phyloP scores from a whole-genome alignment of 192 early-diverging fungal genomes.

The Coemansia furcata region DNA sequence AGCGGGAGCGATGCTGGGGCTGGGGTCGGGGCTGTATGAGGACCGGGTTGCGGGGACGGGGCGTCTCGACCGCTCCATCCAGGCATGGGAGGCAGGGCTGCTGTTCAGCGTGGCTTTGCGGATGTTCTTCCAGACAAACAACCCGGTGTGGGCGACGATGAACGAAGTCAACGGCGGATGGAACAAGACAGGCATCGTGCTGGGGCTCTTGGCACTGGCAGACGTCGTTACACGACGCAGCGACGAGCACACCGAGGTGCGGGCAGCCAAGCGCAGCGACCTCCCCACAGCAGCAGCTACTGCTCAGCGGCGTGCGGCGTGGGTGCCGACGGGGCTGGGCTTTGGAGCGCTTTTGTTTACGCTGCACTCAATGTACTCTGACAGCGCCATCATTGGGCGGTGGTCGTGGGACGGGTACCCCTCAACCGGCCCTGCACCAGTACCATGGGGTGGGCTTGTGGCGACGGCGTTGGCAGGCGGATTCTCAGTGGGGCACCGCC shows the following conservation, averaged over 20 bases:
- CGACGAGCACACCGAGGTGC: conserved; percentile 18
- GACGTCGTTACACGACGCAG: conserved; percentile 57
- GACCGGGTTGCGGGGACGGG: conserved; percentile 51
- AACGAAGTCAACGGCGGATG: conserved; percentile 67
- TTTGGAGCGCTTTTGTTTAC: conserved; percentile 67
- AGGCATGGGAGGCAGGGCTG: conserved; percentile 68
- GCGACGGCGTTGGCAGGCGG: conserved; percentile 61
- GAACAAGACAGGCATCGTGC: conserved; percentile 61
- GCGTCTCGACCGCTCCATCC: conserved; percentile 60
- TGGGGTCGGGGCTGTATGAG: conserved; percentile 60
- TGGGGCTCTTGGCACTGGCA: conserved; percentile 61
- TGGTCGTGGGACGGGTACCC: conserved; percentile 78
- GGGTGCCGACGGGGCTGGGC: conserved; percentile 57
- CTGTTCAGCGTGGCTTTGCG: conserved; percentile 67
- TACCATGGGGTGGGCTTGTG: conserved; percentile 68
- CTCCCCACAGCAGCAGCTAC: neutral
- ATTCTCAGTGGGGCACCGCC: conserved; percentile 40
- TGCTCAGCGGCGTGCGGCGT: conserved; percentile 27
- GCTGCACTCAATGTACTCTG: conserved; percentile 74
- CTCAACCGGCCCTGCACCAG: conserved; percentile 67
- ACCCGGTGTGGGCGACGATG: conserved; percentile 85
- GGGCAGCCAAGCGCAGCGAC: conserved; percentile 39
- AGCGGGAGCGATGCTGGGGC: conserved; percentile 57
- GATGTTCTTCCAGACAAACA: conserved; percentile 74
- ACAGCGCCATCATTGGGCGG: conserved; percentile 70